Base-by-base conservation (phyloP, 83 land plant genomes). In the Diphasiastrum complanatum region DNA sequence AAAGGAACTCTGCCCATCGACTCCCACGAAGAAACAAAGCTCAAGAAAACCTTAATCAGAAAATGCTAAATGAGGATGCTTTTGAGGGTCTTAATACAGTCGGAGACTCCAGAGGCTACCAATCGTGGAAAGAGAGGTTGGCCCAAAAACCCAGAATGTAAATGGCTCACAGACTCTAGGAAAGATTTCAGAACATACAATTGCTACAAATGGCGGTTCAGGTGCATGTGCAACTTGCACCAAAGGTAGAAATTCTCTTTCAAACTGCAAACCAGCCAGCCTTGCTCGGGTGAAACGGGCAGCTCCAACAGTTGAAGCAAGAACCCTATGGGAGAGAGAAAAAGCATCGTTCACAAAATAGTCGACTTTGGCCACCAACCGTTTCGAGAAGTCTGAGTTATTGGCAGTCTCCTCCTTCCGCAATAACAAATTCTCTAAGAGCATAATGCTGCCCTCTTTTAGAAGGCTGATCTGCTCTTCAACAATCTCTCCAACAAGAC, bases 211-310 rank as follows among this genome's bases (percentile, higher is more conserved):
- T 16, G 82, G 82, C 22, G 8, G 71, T 33, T 33, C 53, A 5
- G 61, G 65, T 43, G 60, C 47, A 36, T 58, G 35, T 11, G 45
- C 48, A n/a, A 64, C 53, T 58, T 72, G 61, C 57, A 38, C 76
- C 23, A 81, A 38, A 47, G 69, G 57, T 50, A 56, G 36, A 4
- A 83, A 54, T 41, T 79, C 71, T 46, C 72, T 68, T 49, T 85
- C 82, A 77, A 87, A 78, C 55, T 77, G 71, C 59, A 87, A 79
- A 34, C 93, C 93, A 66, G 93, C 93, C 23, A 87, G 19, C 18
- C 69, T 72, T 34, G 81, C 74, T 77, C 63, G 61, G 51, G 85
- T 79, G 46, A 75, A 81, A 25, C 79, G 72, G 37, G 2, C 54
- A 51, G 26, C 54, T 14, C 20, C 20, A 51, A 10, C 65, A 18